Base-by-base conservation (phyloP, 768 basidiomycete genomes). In the Lactarius pseudohatsudake region DNA sequence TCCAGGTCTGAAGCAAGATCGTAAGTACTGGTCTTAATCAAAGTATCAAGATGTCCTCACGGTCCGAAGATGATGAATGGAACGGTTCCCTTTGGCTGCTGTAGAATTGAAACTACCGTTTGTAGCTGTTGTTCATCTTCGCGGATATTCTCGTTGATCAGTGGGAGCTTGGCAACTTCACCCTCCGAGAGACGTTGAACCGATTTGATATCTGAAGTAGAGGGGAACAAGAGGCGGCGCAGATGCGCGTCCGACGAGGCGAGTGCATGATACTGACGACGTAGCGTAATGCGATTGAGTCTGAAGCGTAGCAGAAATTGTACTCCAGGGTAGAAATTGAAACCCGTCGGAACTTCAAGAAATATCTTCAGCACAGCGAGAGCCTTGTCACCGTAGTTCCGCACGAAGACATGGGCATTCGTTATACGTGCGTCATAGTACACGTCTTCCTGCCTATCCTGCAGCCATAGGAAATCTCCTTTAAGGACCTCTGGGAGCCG, bases 11-110 rank as follows among this genome's bases (percentile, higher is more conserved):
- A 10, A 38, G 11, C 40, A 10, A 28, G 9, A 41, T 22, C 2
- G 22, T 40, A 54, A 66, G 32, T 38, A 20, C 20, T 10, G 18
- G 45, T 7, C 16, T 6, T 7, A 32, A 20, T 43, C 15, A 20
- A 43, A n/a, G 16, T 32, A 34, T 30, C 10, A 18, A 59, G 40
- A 15, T 32, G 1, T 38, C 15, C 86, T 73, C 72, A 86, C 84
- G 87, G 86, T 20, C 86, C 87, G 73, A 85, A 88, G 20, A 88
- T 76, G 15, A 86, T 74, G 68, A 88, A 88, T 0, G 86, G 86
- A 1, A 78, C 72, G 6, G 81, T 78, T 0, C 86, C 85, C 0
- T 78, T 75, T 15, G 77, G 73, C 40, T 77, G 80, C 38, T 75
- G 68, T 4, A 81, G 72, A 50, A 88, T 84, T 0, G 82, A 78